These are phyloP conservation scores for Neurospora sp. DNA, from an alignment of 495 filamentous ascomycete species.

Conservation along the genomic window DNA sequence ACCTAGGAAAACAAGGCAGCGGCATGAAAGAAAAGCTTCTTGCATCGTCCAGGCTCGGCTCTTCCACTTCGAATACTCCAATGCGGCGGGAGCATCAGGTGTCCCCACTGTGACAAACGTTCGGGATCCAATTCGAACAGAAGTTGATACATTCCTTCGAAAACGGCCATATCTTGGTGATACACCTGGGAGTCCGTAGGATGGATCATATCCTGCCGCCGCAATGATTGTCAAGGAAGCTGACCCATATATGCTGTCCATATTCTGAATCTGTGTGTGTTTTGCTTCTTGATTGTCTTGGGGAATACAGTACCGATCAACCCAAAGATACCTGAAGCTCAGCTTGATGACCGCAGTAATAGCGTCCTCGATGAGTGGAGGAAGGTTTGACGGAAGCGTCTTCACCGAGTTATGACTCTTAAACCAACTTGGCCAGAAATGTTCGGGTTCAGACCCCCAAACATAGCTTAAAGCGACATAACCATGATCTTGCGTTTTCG, in stretches of 20 bases:
- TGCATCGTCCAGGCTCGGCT: conserved; percentile 1
- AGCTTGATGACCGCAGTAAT: neutral
- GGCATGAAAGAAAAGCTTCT: neutral
- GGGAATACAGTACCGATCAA: neutral
- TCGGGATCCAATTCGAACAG: neutral
- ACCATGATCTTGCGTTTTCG: too few species aligned
- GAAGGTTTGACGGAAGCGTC: neutral
- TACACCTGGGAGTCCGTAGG: neutral
- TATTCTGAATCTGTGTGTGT: neutral
- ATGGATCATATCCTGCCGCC: neutral
- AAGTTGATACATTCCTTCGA: neutral
- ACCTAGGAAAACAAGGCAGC: conserved; percentile 5
- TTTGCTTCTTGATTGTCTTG: neutral
- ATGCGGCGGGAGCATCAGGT: too few species aligned
- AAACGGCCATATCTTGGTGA: neutral
- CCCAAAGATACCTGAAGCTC: neutral
- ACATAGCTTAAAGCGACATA: too few species aligned
- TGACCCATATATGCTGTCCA: neutral
- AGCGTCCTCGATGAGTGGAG: neutral
- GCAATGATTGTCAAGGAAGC: neutral
- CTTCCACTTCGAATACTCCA: too few species aligned
- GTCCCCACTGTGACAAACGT: neutral
- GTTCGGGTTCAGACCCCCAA: too few species aligned
- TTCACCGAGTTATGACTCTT: too few species aligned
- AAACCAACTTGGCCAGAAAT: too few species aligned